Conservation (phyloP, 2,329 filamentous ascomycete genomes). For the Neocatenulostroma microsporum region DNA sequence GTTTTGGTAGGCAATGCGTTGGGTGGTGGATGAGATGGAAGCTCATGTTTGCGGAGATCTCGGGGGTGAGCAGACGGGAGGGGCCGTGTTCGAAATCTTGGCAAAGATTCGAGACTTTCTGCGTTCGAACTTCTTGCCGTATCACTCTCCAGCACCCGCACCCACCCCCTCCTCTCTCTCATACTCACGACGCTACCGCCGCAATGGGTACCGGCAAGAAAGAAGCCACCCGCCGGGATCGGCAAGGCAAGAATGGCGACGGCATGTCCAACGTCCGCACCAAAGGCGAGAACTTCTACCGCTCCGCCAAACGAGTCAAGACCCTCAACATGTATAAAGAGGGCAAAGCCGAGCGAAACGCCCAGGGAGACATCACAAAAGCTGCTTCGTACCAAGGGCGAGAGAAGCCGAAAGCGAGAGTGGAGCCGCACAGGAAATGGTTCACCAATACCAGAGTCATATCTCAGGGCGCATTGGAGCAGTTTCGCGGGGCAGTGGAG, state of each 20-base stretch:
- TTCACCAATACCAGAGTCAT: constrained; percentile 91
- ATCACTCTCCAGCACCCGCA: background rate
- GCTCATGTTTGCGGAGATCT: constrained; percentile 1
- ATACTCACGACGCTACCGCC: constrained; percentile 11
- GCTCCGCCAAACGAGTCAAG: constrained; percentile 78
- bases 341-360: constrained; percentile 73
- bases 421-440: constrained; percentile 97
- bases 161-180: constrained; percentile 5
- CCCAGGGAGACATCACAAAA: constrained; percentile 73
- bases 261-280: constrained; percentile 84
- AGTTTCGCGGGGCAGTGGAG: constrained; percentile 86
- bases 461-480: constrained; percentile 75
- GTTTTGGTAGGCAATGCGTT: background rate
- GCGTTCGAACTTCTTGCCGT: constrained; percentile 5
- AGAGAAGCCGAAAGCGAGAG: constrained; percentile 72
- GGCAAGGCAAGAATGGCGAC: constrained; percentile 77
- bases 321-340: constrained; percentile 84
- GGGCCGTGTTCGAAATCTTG: background rate
- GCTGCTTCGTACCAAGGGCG: constrained; percentile 76
- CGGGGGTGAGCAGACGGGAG: background rate
- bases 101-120: background rate
- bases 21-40: background rate
- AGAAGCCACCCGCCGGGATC: constrained; percentile 71
- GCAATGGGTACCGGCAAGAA: constrained; percentile 88
- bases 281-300: constrained; percentile 99